Evolutionary conservation across 2,329 filamentous ascomycete species (phyloP).

Genomic region (Chrysoporthe austroafricana): DNA sequence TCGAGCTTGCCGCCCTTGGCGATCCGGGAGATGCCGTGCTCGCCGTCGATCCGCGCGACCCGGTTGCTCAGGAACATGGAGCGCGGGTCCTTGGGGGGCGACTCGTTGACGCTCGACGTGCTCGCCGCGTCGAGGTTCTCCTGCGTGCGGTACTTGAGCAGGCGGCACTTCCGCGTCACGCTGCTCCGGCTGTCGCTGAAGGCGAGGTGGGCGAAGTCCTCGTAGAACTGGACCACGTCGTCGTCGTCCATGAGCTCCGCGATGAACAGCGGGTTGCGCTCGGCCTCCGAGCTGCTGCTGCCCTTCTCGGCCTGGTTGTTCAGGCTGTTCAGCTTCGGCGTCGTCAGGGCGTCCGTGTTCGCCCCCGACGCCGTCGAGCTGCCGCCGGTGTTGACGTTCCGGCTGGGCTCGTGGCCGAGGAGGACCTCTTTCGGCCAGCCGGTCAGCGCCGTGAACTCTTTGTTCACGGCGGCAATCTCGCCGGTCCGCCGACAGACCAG

Average conservation of each 20-base stretch:
- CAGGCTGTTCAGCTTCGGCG: slow-evolving; percentile 54
- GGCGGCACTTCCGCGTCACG: slow-evolving; percentile 80
- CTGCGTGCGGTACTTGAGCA: slow-evolving; percentile 87
- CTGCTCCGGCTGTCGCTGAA: slow-evolving; percentile 89
- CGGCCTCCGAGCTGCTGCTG: slow-evolving; percentile 47
- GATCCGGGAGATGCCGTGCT: slow-evolving; percentile 79
- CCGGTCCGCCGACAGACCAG: slow-evolving; percentile 91
- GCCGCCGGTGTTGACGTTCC: slow-evolving; percentile 79
- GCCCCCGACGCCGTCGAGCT: slow-evolving; percentile 45
- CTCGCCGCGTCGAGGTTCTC: slow-evolving; percentile 51
- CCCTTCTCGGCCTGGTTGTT: slow-evolving; percentile 42
- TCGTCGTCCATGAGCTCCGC: slow-evolving; percentile 93
- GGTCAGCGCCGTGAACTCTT: slow-evolving; percentile 94
- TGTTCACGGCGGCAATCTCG: slow-evolving; percentile 92
- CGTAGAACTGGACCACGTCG: slow-evolving; percentile 91
- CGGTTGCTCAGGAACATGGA: slow-evolving; percentile 60
- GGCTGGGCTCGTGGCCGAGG: slow-evolving; percentile 82
- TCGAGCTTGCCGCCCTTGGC: slow-evolving; percentile 90
- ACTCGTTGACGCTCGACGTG: slow-evolving; percentile 37
- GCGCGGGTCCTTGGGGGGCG: slow-evolving; percentile 50
- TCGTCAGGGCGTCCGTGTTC: slow-evolving; percentile 48
- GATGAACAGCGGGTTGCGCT: slow-evolving; percentile 81
- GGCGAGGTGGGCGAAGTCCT: slow-evolving; percentile 89
- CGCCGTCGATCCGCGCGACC: slow-evolving; percentile 67
- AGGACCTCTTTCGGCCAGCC: slow-evolving; percentile 92